Evolutionary conservation across 2,329 filamentous ascomycete species (phyloP), one percentile per base, ranked within the genome.

Genomic region (Cercospora beticola): DNA sequence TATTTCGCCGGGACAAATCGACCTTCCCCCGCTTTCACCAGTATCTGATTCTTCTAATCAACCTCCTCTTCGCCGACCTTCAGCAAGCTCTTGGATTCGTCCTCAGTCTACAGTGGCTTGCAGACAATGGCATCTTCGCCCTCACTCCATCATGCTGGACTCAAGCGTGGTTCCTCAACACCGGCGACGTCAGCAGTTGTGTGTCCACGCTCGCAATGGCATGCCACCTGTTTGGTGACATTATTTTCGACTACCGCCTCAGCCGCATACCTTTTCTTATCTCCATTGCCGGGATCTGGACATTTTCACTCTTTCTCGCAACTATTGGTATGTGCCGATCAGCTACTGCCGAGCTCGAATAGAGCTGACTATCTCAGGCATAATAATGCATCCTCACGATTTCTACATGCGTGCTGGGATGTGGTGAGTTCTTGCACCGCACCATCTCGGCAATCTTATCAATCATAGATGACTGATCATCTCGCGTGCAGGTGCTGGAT

Each of bases 41-140:
- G 77, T 90, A 91, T 74, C 83, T 91, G 21, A 81, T 91, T 0
- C 82, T 92, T 1, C 88, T 92, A 66, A 86, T 90, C 77, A 91
- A 91, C 75, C 83, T 92, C 0, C 80, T 91, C 5, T 79, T 90
- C 28, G 88, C 89, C 67, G 89, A 92, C 72, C 84, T 90, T 64
- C 86, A 89, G 73, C 89, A 91, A 75, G 83, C 87, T 5, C 77
- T 87, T 0, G 87, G 88, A 5, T 92, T 91, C 74, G 74, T 88
- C 46, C 79, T 91, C 58, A 90, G 88, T 68, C 82, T 84, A 1
- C 79, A 84, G 21, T 89, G 89, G 85, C 79, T 90, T 5, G 75
- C 78, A 0, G 75, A 81, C n/a, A 82, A 89, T 76, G 83, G 81
- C 0, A 83, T 91, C 14, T 75, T 82, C 1, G 86, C 88, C 0